phyloP scores from a whole-genome alignment of 2,329 filamentous ascomycete genomes.

The Fusarium veterinarium region DNA sequence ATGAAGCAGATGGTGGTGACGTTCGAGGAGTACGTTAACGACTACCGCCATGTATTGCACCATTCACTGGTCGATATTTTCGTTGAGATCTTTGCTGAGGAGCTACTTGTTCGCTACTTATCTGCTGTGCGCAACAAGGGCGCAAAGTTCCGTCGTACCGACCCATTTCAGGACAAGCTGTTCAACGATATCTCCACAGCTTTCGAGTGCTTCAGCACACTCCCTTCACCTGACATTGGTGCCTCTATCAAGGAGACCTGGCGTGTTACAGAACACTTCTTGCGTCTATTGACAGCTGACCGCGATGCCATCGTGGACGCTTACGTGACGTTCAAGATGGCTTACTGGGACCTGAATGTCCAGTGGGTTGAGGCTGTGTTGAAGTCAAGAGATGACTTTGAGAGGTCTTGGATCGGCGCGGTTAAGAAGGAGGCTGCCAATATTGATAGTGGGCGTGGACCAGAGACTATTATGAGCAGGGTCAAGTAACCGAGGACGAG shows the following conservation, averaged over 20 bases:
- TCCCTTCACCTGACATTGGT: slow-evolving; percentile 76
- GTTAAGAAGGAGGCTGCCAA: slow-evolving; percentile 92
- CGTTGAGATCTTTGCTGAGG: slow-evolving; percentile 91
- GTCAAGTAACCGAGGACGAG: slow-evolving; percentile 70
- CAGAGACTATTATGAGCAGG: slow-evolving; percentile 95
- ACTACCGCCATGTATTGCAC: slow-evolving; percentile 87
- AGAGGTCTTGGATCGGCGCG: slow-evolving; percentile 85
- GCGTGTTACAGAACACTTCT: slow-evolving; percentile 88
- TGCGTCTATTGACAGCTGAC: slow-evolving; percentile 82
- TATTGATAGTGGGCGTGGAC: slow-evolving; percentile 80
- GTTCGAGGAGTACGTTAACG: slow-evolving; percentile 92
- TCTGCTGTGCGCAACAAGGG: slow-evolving; percentile 87
- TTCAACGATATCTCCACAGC: slow-evolving; percentile 91
- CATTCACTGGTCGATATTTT: slow-evolving; percentile 90
- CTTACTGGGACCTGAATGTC: slow-evolving; percentile 94
- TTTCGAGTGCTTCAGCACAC: slow-evolving; percentile 86
- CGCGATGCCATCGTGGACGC: slow-evolving; percentile 78
- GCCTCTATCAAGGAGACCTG: slow-evolving; percentile 88
- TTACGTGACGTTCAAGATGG: slow-evolving; percentile 84
- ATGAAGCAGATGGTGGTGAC: slow-evolving; percentile 96
- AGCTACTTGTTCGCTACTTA: slow-evolving; percentile 88
- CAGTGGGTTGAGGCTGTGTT: slow-evolving; percentile 96
- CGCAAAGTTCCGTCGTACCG: slow-evolving; percentile 85
- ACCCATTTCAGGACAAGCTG: slow-evolving; percentile 93
- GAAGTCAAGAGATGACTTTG: slow-evolving; percentile 90